Conservation (phyloP, 352 stramenopile species). For the Lagenidium giganteum region DNA sequence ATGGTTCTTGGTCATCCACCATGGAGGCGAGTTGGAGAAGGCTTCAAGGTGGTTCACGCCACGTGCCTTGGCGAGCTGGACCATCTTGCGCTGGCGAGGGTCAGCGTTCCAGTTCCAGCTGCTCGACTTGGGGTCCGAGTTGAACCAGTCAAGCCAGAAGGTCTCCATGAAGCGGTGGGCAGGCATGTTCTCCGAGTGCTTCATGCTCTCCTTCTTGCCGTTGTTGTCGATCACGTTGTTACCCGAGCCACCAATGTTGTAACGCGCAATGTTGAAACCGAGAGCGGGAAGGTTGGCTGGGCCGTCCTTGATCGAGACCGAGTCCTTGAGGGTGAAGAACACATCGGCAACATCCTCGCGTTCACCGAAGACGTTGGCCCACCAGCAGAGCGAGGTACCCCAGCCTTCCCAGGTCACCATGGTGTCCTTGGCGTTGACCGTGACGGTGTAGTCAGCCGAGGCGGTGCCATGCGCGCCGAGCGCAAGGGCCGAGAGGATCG, state of each 20-base stretch:
- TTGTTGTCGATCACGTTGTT: slow-evolving; percentile 33
- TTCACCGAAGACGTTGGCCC: slow-evolving; percentile 54
- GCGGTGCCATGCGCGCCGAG: slow-evolving; percentile 8
- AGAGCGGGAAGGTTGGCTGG: slow-evolving; percentile 26
- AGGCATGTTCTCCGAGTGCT: slow-evolving; percentile 39
- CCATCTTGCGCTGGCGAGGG: slow-evolving; percentile 32
- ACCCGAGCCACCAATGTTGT: slow-evolving; percentile 50
- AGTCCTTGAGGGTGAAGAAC: slow-evolving; percentile 39
- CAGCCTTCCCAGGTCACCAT: slow-evolving; percentile 42
- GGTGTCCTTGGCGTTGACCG: slow-evolving; percentile 14
- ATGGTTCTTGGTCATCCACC: slow-evolving; percentile 62
- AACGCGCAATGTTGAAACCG: slow-evolving; percentile 53
- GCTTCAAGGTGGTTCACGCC: slow-evolving; percentile 37
- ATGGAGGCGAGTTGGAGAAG: slow-evolving; percentile 55
- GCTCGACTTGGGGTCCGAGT: slow-evolving; percentile 22
- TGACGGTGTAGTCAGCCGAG: slow-evolving; percentile 22
- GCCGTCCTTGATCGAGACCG: slow-evolving; percentile 22
- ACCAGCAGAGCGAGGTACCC: slow-evolving; percentile 61
- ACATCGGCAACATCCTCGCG: slow-evolving; percentile 45
- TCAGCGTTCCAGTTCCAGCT: slow-evolving; percentile 52
- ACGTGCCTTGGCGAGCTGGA: slow-evolving; percentile 30
- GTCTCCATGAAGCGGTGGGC: slow-evolving; percentile 46
- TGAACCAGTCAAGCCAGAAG: slow-evolving; percentile 56
- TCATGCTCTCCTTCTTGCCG: slow-evolving; percentile 35
- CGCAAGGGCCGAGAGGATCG: slow-evolving; percentile 3